Conservation (phyloP, 2,329 filamentous ascomycete species). For the Parafenestella ontariensis region DNA sequence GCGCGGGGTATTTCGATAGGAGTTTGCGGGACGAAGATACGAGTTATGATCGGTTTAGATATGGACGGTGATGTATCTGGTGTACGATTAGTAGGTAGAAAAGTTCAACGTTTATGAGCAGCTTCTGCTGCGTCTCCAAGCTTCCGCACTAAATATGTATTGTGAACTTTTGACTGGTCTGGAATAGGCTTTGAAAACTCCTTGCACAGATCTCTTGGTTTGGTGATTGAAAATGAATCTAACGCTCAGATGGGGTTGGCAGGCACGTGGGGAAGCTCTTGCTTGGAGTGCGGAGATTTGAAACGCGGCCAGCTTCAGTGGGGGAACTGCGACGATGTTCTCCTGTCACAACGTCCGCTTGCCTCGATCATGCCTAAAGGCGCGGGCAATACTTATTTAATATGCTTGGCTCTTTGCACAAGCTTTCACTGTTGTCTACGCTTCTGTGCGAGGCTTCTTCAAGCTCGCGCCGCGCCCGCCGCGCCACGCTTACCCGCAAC, state of each 20-base stretch:
- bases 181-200: too few species aligned
- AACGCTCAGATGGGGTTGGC: too few species aligned
- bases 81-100: not conserved
- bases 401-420: not conserved
- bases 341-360: not conserved
- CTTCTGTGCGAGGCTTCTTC: not conserved
- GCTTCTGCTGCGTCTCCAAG: not conserved
- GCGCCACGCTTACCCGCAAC: not conserved
- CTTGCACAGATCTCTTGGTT: too few species aligned
- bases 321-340: not conserved
- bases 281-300: not conserved
- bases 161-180: too few species aligned
- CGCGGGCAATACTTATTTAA: not conserved
- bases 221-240: too few species aligned
- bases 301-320: not conserved
- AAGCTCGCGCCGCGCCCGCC: not conserved
- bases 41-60: conserved; percentile 26
- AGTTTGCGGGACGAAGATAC: conserved; percentile 17
- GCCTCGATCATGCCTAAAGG: not conserved
- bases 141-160: too few species aligned
- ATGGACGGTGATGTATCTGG: not conserved
- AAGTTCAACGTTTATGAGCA: not conserved
- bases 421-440: not conserved
- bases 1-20: conserved; percentile 10
- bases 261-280: not conserved